A percentile compares a stretch with the other conserved stretches of the same genome.
Conservation (phyloP, 768 basidiomycete species). For the Suillus brevipes region DNA sequence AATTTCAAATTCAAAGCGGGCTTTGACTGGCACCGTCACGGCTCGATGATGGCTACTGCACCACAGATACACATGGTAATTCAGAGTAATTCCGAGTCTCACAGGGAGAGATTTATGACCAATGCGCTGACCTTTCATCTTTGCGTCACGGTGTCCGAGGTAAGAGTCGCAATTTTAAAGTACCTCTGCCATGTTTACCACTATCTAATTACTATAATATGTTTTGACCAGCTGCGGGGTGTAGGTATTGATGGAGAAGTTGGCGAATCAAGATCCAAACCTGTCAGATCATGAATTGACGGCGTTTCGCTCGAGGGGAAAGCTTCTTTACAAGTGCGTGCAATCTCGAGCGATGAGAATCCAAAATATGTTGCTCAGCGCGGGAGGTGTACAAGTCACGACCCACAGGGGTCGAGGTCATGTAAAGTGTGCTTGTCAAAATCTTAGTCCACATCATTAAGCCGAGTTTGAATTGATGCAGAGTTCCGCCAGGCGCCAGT, state of each 20-base stretch:
- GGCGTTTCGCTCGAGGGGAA: background rate
- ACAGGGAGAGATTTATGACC: background rate
- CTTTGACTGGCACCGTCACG: too few species aligned
- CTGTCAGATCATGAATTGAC: background rate
- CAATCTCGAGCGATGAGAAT: background rate
- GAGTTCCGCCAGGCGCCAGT: background rate
- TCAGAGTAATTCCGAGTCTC: too few species aligned
- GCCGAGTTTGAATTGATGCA: background rate
- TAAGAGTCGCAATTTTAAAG: background rate
- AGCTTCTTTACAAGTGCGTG: background rate
- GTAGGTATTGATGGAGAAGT: background rate
- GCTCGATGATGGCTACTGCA: too few species aligned
- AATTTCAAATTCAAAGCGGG: too few species aligned
- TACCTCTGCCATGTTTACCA: background rate
- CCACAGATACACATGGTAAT: too few species aligned
- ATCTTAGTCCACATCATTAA: background rate
- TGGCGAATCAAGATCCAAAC: background rate
- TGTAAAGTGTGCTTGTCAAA: background rate
- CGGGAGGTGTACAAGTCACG: background rate
- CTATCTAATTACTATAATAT: too few species aligned
- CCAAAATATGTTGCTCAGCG: background rate
- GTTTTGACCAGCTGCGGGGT: background rate
- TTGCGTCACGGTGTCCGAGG: too few species aligned
- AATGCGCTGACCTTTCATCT: background rate
- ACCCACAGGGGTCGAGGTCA: background rate